These are phyloP conservation scores for Tylopilus felleus DNA, from an alignment of 768 basidiomycete species.

Conservation along the genomic window DNA sequence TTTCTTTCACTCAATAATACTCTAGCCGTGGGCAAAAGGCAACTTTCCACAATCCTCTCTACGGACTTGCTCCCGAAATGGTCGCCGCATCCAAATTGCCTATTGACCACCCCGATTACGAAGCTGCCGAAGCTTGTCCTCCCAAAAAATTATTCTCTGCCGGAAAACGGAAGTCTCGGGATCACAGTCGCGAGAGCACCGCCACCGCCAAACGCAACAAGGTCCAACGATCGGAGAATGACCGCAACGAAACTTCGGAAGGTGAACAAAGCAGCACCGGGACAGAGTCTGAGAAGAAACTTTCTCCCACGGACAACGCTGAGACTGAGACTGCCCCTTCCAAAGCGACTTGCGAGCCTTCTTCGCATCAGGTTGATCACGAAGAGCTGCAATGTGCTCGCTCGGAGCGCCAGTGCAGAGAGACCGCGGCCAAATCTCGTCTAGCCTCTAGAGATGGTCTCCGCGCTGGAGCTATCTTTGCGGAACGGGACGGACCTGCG, in stretches of 20 bases:
- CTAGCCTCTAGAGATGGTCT: slow-evolving; percentile 27
- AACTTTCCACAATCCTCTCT: slow-evolving; percentile 61
- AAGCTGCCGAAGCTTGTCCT: slow-evolving; percentile 50
- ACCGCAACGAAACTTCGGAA: slow-evolving; percentile 9
- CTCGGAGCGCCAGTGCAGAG: slow-evolving; percentile 27
- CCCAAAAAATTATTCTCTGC: slow-evolving; percentile 54
- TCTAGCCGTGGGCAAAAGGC: slow-evolving; percentile 67
- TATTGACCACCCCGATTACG: slow-evolving; percentile 61
- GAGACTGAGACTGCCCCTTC: slow-evolving; percentile 6
- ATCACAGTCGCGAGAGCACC: slow-evolving; percentile 21
- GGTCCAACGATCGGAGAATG: slow-evolving; percentile 4
- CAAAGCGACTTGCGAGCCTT: background rate
- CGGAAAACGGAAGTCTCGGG: slow-evolving; percentile 28
- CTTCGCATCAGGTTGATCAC: background rate
- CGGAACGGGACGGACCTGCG: slow-evolving; percentile 29
- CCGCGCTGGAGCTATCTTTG: slow-evolving; percentile 28
- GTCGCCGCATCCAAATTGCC: slow-evolving; percentile 49
- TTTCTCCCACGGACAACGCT: background rate
- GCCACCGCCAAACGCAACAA: slow-evolving; percentile 15
- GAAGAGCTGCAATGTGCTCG: slow-evolving; percentile 16
- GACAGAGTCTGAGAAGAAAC: background rate
- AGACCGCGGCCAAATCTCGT: slow-evolving; percentile 20
- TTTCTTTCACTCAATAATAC: slow-evolving; percentile 2
- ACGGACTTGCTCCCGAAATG: slow-evolving; percentile 44
- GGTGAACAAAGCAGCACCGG: slow-evolving; percentile 10